phyloP scores from a whole-genome alignment of 176 grass and related monocot species.

The Tillandsia fasciculata region DNA sequence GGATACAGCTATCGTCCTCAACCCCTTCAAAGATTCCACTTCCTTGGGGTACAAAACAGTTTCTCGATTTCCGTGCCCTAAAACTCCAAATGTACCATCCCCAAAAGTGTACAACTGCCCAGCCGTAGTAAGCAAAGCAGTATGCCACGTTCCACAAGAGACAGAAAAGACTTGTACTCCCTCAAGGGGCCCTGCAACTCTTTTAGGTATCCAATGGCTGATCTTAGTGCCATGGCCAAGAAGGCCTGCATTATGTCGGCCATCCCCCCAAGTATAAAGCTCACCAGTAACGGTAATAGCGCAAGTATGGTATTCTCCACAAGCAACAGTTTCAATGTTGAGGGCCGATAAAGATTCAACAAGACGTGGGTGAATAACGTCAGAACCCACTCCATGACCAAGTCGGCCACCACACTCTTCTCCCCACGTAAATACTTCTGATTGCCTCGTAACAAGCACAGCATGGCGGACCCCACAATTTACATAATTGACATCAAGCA shows the following conservation, averaged over 20 bases:
- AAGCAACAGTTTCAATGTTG: constrained; percentile 64
- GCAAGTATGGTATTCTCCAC: constrained; percentile 96
- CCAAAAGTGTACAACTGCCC: constrained; percentile 92
- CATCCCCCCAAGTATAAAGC: constrained; percentile 97
- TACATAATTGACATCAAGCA: constrained; percentile 81
- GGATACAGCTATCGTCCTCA: constrained; percentile 81
- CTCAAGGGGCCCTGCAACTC: constrained; percentile 83
- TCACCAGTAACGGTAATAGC: constrained; percentile 74
- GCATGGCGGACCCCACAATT: constrained; percentile 84
- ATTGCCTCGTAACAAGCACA: constrained; percentile 71
- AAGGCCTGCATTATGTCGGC: constrained; percentile 78
- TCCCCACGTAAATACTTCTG: constrained; percentile 93
- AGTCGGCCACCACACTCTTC: constrained; percentile 80
- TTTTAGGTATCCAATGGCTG: constrained; percentile 94
- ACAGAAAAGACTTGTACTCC: constrained; percentile 69
- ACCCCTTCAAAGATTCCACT: constrained; percentile 76
- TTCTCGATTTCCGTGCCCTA: constrained; percentile 86
- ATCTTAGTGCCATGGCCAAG: constrained; percentile 89
- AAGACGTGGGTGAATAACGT: constrained; percentile 56
- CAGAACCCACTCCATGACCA: constrained; percentile 67
- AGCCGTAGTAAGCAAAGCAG: constrained; percentile 60
- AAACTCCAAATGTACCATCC: constrained; percentile 86
- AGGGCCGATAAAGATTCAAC: constrained; percentile 65
- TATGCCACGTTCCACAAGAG: constrained; percentile 97
- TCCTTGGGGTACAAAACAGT: constrained; percentile 62